Percentiles rank a stretch among this genome's conserved stretches.
Conservation (phyloP, 208 protist genomes). For the Leishmania braziliensis region DNA sequence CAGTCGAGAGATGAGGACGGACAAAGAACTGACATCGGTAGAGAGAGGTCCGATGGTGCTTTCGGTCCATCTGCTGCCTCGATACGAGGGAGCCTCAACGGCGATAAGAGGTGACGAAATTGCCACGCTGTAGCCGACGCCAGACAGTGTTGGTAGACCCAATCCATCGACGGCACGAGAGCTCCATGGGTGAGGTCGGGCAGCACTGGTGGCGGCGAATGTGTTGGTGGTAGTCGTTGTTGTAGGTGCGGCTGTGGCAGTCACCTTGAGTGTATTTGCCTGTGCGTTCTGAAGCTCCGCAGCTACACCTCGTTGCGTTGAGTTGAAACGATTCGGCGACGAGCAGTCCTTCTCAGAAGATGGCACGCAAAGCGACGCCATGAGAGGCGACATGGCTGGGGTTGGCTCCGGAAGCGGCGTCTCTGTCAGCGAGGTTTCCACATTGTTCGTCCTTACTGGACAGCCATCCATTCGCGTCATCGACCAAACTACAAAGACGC, state of each 20-base stretch:
- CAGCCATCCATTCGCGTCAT: constrained; percentile 22
- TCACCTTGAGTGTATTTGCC: neutral
- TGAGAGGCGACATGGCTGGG: neutral
- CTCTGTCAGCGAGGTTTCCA: constrained; percentile 4
- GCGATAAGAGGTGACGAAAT: neutral
- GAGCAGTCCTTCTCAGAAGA: neutral
- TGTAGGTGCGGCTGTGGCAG: neutral
- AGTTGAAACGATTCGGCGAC: neutral
- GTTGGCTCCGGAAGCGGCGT: neutral
- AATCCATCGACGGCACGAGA: neutral
- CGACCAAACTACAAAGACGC: constrained; percentile 28
- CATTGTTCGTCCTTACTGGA: neutral
- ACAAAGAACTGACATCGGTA: neutral
- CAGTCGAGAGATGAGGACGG: neutral
- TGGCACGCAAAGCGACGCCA: neutral
- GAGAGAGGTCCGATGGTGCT: neutral
- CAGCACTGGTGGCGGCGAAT: neutral
- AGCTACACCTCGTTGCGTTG: neutral
- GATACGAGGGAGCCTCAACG: neutral
- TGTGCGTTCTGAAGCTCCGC: neutral
- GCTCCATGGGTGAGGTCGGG: no score
- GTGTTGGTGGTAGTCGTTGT: neutral
- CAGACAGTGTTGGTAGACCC: neutral
- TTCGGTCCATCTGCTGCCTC: neutral
- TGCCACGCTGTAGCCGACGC: neutral